These are phyloP conservation scores for Penicillium decumbens DNA, from an alignment of 2,329 filamentous ascomycete species.

Conservation along the genomic window DNA sequence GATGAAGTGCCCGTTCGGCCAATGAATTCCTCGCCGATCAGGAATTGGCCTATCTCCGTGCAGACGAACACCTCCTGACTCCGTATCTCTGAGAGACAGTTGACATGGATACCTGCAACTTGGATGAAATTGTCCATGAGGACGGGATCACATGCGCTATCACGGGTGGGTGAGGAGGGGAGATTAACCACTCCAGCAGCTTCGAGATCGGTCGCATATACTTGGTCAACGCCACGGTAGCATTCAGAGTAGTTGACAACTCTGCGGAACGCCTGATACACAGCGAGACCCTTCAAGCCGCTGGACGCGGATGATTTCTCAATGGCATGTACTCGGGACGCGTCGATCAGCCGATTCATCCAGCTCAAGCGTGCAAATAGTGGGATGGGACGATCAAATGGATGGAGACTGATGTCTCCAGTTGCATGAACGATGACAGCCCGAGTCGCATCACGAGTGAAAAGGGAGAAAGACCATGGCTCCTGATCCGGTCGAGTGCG, in stretches of 20 bases:
- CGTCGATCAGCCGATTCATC: too few relatives aligned
- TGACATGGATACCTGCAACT: conserved; percentile 30
- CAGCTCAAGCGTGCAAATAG: too few relatives aligned
- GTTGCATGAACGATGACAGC: too few relatives aligned
- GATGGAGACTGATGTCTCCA: too few relatives aligned
- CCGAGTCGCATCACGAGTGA: not conserved
- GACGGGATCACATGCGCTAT: conserved; percentile 21
- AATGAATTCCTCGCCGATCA: not conserved
- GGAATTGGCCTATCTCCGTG: conserved; percentile 20
- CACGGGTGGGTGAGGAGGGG: conserved; percentile 1
- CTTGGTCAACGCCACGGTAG: conserved; percentile 13
- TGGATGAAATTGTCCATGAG: conserved; percentile 29
- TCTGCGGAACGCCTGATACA: too few relatives aligned
- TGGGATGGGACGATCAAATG: too few relatives aligned
- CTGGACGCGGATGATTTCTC: too few relatives aligned
- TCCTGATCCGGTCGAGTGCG: not conserved
- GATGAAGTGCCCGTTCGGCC: conserved; percentile 1
- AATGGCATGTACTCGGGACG: too few relatives aligned
- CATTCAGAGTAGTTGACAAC: too few relatives aligned
- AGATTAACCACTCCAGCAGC: conserved; percentile 11
- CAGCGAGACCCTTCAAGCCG: too few relatives aligned
- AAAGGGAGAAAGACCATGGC: not conserved
- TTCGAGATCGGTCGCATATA: conserved; percentile 17
- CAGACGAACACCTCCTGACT: conserved; percentile 28
- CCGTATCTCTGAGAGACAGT: conserved; percentile 23